phyloP scores from a whole-genome alignment of 805 yeast genomes.

The Saturnispora silvae region DNA sequence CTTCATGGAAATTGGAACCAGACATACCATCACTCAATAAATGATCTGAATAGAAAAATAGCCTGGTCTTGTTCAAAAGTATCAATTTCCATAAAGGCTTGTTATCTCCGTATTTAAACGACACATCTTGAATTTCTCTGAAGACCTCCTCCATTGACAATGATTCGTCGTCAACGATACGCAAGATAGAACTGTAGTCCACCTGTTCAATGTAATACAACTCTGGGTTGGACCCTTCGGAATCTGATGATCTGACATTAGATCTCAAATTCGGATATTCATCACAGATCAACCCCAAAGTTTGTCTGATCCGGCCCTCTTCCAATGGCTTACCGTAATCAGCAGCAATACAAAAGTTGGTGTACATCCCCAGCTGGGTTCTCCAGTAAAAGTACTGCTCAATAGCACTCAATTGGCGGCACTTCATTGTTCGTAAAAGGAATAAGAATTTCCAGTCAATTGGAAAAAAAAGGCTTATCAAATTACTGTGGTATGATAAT shows the following conservation, averaged over 20 bases:
- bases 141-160: conserved; percentile 7
- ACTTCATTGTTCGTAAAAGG: neutral
- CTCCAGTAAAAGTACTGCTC: conserved; percentile 11
- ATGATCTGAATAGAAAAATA: conserved; percentile 23
- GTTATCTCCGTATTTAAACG: neutral
- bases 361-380: conserved; percentile 6
- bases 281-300: conserved; percentile 9
- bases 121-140: neutral
- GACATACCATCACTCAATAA: conserved; percentile 28
- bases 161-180: conserved; percentile 10
- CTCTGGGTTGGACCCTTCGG: neutral
- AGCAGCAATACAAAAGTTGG: conserved; percentile 8
- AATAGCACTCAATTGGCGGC: conserved; percentile 4
- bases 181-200: conserved; percentile 13
- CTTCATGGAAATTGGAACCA: conserved; percentile 22
- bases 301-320: conserved; percentile 1
- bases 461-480: no score
- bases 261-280: conserved; percentile 3
- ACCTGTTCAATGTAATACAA: conserved; percentile 3
- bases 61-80: conserved; percentile 9
- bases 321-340: conserved; percentile 4
- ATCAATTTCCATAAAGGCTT: conserved; percentile 16
- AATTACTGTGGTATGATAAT: no score
- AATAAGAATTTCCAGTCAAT: no score
- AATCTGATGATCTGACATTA: neutral